Conservation (phyloP, 148 eudicot species). For the Vaccinium vitisidaea region DNA sequence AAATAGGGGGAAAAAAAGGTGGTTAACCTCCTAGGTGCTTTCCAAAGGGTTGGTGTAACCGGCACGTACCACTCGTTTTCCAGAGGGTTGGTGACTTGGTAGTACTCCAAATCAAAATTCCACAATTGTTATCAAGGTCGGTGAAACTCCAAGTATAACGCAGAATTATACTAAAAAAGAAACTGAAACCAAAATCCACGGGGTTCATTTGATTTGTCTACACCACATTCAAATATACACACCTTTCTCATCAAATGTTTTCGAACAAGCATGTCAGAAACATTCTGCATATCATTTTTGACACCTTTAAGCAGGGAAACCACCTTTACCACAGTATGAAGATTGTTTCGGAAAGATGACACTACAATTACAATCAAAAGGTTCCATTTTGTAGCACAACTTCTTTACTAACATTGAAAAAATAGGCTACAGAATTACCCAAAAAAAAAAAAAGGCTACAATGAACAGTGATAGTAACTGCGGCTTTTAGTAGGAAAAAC, state of each 20-base stretch:
- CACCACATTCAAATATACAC: background rate
- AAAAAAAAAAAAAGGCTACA: background rate
- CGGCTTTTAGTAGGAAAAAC: background rate
- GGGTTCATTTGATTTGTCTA: background rate
- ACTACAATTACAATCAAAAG: background rate
- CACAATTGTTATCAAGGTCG: background rate
- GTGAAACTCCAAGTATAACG: background rate
- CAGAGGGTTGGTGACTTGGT: background rate
- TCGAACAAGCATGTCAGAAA: no score
- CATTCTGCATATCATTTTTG: no score
- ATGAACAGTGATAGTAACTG: background rate
- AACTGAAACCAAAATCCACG: no score
- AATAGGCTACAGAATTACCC: background rate
- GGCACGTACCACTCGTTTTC: background rate
- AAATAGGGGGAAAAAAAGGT: background rate
- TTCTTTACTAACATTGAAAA: no score
- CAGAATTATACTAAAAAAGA: no score
- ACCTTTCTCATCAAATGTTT: no score
- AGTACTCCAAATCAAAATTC: background rate
- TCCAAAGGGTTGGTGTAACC: background rate
- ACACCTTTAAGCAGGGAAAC: background rate
- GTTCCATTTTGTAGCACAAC: background rate
- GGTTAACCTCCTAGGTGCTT: background rate
- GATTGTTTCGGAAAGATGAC: background rate
- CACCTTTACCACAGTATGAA: background rate